phyloP scores from a whole-genome alignment of 2,329 filamentous ascomycete species.

The Xenoacremonium recifei region DNA sequence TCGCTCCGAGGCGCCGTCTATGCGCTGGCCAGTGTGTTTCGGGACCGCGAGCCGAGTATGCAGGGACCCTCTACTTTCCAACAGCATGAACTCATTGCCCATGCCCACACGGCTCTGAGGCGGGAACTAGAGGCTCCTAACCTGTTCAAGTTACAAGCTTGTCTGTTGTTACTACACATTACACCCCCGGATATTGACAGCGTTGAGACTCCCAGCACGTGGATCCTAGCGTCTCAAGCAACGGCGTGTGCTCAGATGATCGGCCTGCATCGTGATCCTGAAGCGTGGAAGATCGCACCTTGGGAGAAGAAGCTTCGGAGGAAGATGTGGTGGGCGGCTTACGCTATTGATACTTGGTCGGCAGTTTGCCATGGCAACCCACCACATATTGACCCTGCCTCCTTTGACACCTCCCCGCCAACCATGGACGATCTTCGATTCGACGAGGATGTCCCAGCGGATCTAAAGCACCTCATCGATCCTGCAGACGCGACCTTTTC shows the following conservation, averaged over 20 bases:
- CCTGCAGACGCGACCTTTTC: constrained; percentile 30
- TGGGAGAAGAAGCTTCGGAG: constrained; percentile 43
- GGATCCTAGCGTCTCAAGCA: constrained; percentile 42
- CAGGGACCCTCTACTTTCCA: constrained; percentile 32
- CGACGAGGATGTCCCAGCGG: constrained; percentile 40
- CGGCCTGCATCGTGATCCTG: constrained; percentile 43
- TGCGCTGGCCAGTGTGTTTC: constrained; percentile 42
- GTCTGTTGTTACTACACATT: constrained; percentile 43
- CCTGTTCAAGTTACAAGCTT: constrained; percentile 45
- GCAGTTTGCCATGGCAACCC: constrained; percentile 46
- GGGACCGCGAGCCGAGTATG: constrained; percentile 34
- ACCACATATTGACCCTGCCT: constrained; percentile 39
- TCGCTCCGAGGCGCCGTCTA: constrained; percentile 46
- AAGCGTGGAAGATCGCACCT: constrained; percentile 38
- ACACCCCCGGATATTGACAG: constrained; percentile 43
- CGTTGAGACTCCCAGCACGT: constrained; percentile 45
- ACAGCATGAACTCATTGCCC: constrained; percentile 40
- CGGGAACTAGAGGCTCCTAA: constrained; percentile 47
- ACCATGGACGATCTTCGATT: constrained; percentile 41
- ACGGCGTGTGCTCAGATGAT: constrained; percentile 45
- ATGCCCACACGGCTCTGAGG: constrained; percentile 41
- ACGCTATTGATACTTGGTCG: constrained; percentile 43
- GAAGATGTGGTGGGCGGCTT: constrained; percentile 47
- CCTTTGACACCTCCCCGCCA: constrained; percentile 39
- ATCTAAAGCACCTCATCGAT: constrained; percentile 35